Conservation (phyloP, 305 asterid genomes). For the Nicotiana rustica region DNA sequence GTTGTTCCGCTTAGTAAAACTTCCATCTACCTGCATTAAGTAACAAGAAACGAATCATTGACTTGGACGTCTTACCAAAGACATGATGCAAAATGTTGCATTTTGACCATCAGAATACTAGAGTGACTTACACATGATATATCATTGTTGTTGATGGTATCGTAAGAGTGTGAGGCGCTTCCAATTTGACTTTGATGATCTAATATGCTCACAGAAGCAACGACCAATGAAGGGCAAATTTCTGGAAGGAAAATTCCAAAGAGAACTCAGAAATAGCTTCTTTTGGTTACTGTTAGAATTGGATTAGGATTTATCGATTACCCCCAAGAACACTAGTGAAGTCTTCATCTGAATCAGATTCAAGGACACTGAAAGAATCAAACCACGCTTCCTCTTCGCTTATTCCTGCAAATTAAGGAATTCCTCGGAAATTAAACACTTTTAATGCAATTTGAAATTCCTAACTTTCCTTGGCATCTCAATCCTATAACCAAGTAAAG, state of each 20-base stretch:
- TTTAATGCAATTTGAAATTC: background rate
- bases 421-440: background rate
- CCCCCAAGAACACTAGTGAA: constrained; percentile 70
- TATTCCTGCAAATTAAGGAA: constrained; percentile 45
- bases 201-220: constrained; percentile 38
- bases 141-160: constrained; percentile 29
- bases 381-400: constrained; percentile 85
- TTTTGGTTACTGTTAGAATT: background rate
- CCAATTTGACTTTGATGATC: constrained; percentile 40
- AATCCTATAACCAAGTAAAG: background rate
- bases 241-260: constrained; percentile 47
- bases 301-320: constrained; percentile 38
- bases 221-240: constrained; percentile 46
- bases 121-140: constrained; percentile 19
- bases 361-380: constrained; percentile 70
- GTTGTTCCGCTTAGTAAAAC: constrained; percentile 33
- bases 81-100: constrained; percentile 18
- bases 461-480: background rate
- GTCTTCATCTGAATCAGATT: constrained; percentile 90
- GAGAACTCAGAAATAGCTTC: background rate
- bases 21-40: constrained; percentile 36
- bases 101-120: background rate
- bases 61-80: background rate
- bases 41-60: background rate
- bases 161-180: constrained; percentile 29